These are phyloP conservation scores for Coemansia furcata DNA, from an alignment of 192 early-diverging fungal species.

Conservation along the genomic window DNA sequence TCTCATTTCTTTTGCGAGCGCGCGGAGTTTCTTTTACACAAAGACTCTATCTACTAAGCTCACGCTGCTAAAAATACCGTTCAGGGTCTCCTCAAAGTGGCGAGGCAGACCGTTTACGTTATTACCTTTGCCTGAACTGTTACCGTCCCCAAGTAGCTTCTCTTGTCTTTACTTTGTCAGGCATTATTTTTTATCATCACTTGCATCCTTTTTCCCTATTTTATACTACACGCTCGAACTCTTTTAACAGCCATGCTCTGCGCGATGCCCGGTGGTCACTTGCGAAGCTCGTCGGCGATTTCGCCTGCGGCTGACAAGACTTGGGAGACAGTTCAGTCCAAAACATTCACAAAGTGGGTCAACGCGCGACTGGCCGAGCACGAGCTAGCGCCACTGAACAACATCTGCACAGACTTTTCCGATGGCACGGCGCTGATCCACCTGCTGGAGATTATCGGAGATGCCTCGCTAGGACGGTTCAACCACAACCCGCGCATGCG, in stretches of 20 bases:
- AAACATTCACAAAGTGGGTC: constrained; percentile 85
- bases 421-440: constrained; percentile 70
- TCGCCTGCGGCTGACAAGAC: constrained; percentile 40
- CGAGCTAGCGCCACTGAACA: constrained; percentile 44
- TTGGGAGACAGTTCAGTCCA: constrained; percentile 92
- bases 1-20: not conserved
- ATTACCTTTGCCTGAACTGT: not conserved
- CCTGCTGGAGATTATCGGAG: constrained; percentile 91
- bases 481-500: constrained; percentile 87
- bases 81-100: constrained; percentile 2
- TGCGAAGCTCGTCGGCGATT: constrained; percentile 16
- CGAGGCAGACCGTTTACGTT: not conserved
- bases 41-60: not conserved
- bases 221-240: not conserved
- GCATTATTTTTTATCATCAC: not conserved
- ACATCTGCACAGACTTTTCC: constrained; percentile 62
- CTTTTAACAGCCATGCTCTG: constrained; percentile 14
- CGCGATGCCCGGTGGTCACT: constrained; percentile 34
- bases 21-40: not conserved
- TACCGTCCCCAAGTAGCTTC: not conserved
- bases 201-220: not conserved
- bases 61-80: not conserved
- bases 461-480: constrained; percentile 79
- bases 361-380: constrained; percentile 70
- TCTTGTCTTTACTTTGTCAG: constrained; percentile 4